phyloP scores from a whole-genome alignment of 2,329 filamentous ascomycete genomes.

The Apiospora sp. region DNA sequence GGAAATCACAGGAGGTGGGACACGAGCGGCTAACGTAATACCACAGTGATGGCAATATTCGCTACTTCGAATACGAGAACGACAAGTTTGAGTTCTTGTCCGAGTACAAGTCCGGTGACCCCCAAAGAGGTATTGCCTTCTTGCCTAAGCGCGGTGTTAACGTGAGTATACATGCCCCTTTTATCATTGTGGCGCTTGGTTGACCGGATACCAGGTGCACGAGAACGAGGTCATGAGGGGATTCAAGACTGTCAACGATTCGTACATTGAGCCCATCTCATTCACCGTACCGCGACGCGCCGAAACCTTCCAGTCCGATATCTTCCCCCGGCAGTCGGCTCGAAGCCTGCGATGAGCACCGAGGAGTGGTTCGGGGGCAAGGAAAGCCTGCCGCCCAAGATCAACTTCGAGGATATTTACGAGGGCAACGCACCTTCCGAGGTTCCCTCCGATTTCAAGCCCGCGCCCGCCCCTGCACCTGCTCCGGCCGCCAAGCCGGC shows the following conservation, averaged over 20 bases:
- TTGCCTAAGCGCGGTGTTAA: conserved; percentile 95
- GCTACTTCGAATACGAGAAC: conserved; percentile 98
- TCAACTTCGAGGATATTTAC: conserved; percentile 91
- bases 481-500: conserved; percentile 55
- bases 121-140: conserved; percentile 93
- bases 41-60: conserved; percentile 91
- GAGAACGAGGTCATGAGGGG: conserved; percentile 96
- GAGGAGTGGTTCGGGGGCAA: conserved; percentile 89
- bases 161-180: conserved; percentile 52
- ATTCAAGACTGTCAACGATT: conserved; percentile 96
- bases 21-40: conserved; percentile 22
- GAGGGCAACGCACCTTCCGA: conserved; percentile 84
- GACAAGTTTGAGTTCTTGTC: conserved; percentile 98
- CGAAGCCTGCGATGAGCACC: conserved; percentile 81
- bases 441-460: conserved; percentile 73
- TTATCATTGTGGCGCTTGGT: not conserved
- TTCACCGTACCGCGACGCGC: conserved; percentile 95
- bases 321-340: conserved; percentile 85
- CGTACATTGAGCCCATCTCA: conserved; percentile 94
- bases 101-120: conserved; percentile 96
- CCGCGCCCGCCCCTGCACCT: conserved; percentile 55
- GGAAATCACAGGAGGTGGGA: too few relatives aligned
- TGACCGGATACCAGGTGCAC: conserved; percentile 68
- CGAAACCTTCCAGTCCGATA: conserved; percentile 96
- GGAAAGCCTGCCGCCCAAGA: conserved; percentile 84